Evolutionary conservation across 2,329 filamentous ascomycete species (phyloP).

Genomic region (Ophiosphaerella herpotricha): DNA sequence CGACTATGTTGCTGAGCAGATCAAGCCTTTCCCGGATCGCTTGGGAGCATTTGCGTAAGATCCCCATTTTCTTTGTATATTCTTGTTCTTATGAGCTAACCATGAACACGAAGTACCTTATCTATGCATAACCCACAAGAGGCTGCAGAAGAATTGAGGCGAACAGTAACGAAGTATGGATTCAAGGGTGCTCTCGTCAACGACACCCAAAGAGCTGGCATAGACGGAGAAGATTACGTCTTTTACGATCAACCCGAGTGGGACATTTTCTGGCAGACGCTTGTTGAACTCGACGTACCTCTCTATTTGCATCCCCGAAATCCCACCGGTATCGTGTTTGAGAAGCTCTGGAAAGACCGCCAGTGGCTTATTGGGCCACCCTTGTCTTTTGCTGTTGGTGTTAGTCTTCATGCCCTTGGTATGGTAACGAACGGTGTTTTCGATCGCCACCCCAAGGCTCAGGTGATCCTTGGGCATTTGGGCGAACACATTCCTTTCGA

Average conservation of each 20-base stretch:
- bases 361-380: slow-evolving; percentile 61
- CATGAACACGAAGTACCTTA: slow-evolving; percentile 15
- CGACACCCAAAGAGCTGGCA: slow-evolving; percentile 63
- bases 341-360: slow-evolving; percentile 63
- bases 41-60: slow-evolving; percentile 40
- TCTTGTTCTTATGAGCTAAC: not conserved
- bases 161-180: slow-evolving; percentile 57
- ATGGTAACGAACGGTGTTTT: slow-evolving; percentile 58
- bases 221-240: slow-evolving; percentile 63
- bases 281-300: slow-evolving; percentile 64
- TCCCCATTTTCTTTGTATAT: too few species aligned
- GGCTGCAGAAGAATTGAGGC: slow-evolving; percentile 56
- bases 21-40: slow-evolving; percentile 49
- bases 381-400: slow-evolving; percentile 22
- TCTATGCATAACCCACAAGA: slow-evolving; percentile 57
- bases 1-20: slow-evolving; percentile 51
- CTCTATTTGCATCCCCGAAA: slow-evolving; percentile 67
- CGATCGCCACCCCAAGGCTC: slow-evolving; percentile 53
- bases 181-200: slow-evolving; percentile 51
- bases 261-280: slow-evolving; percentile 65
- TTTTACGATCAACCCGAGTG: slow-evolving; percentile 68
- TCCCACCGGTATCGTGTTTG: slow-evolving; percentile 57
- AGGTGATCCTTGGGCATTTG: slow-evolving; percentile 56
- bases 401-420: slow-evolving; percentile 59
- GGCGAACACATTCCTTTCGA: slow-evolving; percentile 58